Base-by-base conservation (phyloP, 768 basidiomycete species). In the Cantharellus cinnabarinus region DNA sequence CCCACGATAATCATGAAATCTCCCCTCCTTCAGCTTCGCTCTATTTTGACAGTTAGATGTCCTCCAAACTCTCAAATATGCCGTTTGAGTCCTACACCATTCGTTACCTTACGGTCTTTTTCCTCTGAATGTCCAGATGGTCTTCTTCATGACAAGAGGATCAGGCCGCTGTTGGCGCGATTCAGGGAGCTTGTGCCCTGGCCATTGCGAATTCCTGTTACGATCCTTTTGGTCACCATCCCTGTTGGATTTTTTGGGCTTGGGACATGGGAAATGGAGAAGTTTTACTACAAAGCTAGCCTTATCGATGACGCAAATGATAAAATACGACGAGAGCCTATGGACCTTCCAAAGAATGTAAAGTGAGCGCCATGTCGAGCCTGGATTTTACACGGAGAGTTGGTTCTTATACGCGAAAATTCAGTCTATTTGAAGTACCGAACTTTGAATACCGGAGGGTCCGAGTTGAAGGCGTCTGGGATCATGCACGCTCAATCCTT, bases 241-340 rank as follows among this genome's bases (percentile, higher is more conserved):
- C 95, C 95, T 0, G 72, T 97, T 61, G 82, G 95, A 67, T 89
- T 89, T 0, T 89, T 91, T 64, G 84, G 77, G 14, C 73, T 99
- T 62, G 94, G 95, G 15, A 79, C 80, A 20, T 98, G 94, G 94
- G 94, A 99, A 71, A 73, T 99, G 40, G 79, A 88, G 65, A 80
- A 95, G 54, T 77, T 98, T 39, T 79, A 87, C 68, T 99, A 95
- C 95, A 99, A 99, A 71, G 74, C 94, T 51, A 79, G 80, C 57
- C 75, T 99, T 56, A 97, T 98, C 62, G 88, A 95, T 63, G 88
- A 97, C 66, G 75, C 98, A 41, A 85, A 95, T 68, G 82, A 87
- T 70, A 94, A 95, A 70, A 71, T 98, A 41, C 77, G 83, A 62
- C 75, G 84, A 14, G 79, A 78, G 40, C 84, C 94, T 0, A 77